A percentile compares a stretch with the other conserved stretches of the same genome.
Evolutionary conservation across 352 stramenopile species (phyloP).

Genomic region (Aphanomyces cochlioides): DNA sequence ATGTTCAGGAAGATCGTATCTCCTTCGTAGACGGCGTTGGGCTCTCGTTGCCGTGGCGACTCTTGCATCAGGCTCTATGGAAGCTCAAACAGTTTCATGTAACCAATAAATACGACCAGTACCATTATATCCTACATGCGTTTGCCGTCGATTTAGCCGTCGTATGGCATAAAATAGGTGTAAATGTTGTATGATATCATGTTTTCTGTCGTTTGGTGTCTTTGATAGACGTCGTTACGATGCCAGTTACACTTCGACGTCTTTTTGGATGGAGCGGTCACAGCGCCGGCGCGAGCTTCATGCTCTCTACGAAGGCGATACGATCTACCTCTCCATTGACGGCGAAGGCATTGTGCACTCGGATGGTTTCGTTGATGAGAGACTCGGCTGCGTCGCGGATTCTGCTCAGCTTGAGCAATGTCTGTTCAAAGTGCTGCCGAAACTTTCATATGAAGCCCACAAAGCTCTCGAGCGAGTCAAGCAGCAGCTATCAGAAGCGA

Average conservation of each 20-base stretch:
- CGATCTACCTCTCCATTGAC: slow-evolving; percentile 17
- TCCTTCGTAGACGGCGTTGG: slow-evolving; percentile 17
- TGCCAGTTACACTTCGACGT: neutral
- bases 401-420: slow-evolving; percentile 11
- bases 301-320: slow-evolving; percentile 28
- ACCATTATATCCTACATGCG: too few relatives aligned
- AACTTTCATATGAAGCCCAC: slow-evolving; percentile 23
- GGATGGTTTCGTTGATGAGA: slow-evolving; percentile 27
- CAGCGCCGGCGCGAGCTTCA: neutral
- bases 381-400: slow-evolving; percentile 10
- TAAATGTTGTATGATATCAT: neutral
- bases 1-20: slow-evolving; percentile 22
- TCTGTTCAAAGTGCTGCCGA: slow-evolving; percentile 26
- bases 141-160: neutral
- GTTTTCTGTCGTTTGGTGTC: neutral
- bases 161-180: neutral
- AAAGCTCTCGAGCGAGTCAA: slow-evolving; percentile 12
- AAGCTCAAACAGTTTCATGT: neutral
- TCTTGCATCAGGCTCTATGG: neutral
- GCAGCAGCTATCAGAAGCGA: slow-evolving; percentile 12
- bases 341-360: slow-evolving; percentile 22
- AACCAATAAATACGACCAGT: neutral
- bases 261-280: neutral
- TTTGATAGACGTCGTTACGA: neutral
- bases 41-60: neutral